Evolutionary conservation across 2,329 filamentous ascomycete species (phyloP), one percentile per base, ranked within the genome.

Genomic region (Nannizzia gypsea): DNA sequence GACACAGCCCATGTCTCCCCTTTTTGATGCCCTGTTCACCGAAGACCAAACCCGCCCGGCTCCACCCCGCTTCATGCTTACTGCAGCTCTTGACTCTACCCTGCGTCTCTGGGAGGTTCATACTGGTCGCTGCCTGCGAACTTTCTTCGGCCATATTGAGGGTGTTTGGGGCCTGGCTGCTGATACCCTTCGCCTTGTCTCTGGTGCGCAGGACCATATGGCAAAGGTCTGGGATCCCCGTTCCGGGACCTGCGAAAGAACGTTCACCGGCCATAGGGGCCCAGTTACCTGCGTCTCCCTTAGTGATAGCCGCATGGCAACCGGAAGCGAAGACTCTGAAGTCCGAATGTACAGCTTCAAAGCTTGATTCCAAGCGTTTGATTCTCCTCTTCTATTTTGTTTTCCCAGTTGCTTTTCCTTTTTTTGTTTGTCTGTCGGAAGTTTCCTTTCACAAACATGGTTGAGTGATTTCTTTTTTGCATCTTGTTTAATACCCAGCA

Each of bases 101-200:
- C 89, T 97, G 63, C 86, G 92, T 9, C 81, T 97, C 20, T 99
- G 93, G 92, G 90, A 96, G 70, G 88, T 90, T 1, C 82, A 82
- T 3, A 87, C 87, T 0, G 90, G 89, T 40, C 83, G 84, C 64
- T 96, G 89, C 67, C 80, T 96, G 36, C 88, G 90, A 63, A 95
- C 90, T 34, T 95, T 96, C 78, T 99, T 97, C 70, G 93, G 93
- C 0, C 93, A 99, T 68, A 83, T 99, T 22, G 93, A 99, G 72
- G 93, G 93, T 34, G 87, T 99, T 20, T 99, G 93, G 93, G 88
- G 89, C 4, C 80, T 99, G 2, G 89, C 88, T 0, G 92, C 89
- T 2, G 92, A 97, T 73, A 91, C 88, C 0, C 77, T 97, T 20
- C 84, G 93, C 9, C 84, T 96, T 15, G 90, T 97, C 13, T 90